Evolutionary conservation across 139 green algal genomes (phyloP).

Genomic region (Eudorina sp.): DNA sequence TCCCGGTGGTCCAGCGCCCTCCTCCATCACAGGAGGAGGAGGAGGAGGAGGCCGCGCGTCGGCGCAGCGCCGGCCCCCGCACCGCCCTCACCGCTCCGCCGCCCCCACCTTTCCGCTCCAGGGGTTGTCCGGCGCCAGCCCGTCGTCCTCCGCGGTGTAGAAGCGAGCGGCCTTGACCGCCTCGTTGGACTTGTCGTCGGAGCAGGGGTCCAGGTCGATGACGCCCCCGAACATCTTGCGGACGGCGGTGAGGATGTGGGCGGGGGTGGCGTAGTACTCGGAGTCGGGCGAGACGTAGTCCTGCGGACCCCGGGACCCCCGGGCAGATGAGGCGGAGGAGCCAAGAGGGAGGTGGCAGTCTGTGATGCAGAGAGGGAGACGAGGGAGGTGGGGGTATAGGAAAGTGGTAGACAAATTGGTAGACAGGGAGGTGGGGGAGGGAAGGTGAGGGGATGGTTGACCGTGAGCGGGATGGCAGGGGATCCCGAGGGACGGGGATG

Average conservation of each 20-base stretch:
- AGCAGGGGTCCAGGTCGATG: conserved; percentile 46
- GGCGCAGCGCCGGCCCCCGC: too few species aligned
- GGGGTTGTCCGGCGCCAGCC: neutral
- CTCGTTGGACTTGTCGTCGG: conserved; percentile 35
- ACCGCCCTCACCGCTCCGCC: neutral
- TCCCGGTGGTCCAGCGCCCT: too few species aligned
- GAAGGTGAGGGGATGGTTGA: too few species aligned
- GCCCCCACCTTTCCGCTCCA: conserved; percentile 32
- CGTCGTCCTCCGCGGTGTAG: conserved; percentile 37
- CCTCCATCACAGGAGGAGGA: too few species aligned
- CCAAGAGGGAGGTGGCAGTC: neutral
- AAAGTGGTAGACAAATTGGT: too few species aligned
- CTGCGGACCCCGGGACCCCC: neutral
- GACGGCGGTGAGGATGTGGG: conserved; percentile 35
- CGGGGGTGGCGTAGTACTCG: conserved; percentile 31
- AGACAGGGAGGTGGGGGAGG: too few species aligned
- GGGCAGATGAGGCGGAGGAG: neutral
- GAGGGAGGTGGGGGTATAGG: too few species aligned
- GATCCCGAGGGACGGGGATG: too few species aligned
- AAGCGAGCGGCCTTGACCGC: neutral
- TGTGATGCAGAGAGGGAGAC: too few species aligned
- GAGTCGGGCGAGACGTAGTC: conserved; percentile 42
- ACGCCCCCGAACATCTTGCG: conserved; percentile 33
- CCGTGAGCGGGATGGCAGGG: too few species aligned
- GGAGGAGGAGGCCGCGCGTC: too few species aligned